phyloP scores from a whole-genome alignment of 768 basidiomycete genomes.

The Collybia sp. region DNA sequence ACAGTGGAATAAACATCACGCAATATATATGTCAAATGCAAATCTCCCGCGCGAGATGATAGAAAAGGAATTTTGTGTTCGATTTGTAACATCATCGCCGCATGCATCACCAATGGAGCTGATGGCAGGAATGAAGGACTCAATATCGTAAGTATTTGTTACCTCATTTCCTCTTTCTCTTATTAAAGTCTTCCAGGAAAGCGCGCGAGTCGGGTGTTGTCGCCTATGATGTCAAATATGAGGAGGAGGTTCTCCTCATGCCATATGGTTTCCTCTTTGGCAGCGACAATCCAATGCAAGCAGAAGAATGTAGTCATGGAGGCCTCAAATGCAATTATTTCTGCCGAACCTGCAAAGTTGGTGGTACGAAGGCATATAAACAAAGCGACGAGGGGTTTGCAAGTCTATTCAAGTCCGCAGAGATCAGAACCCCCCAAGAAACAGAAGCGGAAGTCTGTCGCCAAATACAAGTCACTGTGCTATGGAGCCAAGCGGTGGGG shows the following conservation, averaged over 20 bases:
- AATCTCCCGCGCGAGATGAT: too few relatives aligned
- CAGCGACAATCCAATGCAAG: too few relatives aligned
- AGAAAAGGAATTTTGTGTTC: conserved; percentile 14
- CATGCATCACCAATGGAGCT: conserved; percentile 15
- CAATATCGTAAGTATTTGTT: background rate
- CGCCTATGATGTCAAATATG: conserved; percentile 4
- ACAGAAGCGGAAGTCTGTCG: background rate
- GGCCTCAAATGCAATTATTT: conserved; percentile 25
- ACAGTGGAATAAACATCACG: conserved; percentile 20
- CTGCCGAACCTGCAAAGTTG: too few relatives aligned
- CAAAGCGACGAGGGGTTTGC: conserved; percentile 18
- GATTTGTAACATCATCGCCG: conserved; percentile 14
- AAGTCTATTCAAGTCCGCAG: conserved; percentile 11
- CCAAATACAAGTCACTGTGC: background rate
- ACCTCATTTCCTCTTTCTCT: background rate
- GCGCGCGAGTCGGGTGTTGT: too few relatives aligned
- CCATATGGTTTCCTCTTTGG: conserved; percentile 10
- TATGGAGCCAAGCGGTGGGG: background rate
- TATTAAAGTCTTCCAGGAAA: background rate
- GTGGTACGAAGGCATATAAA: conserved; percentile 21
- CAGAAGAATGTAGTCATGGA: conserved; percentile 28
- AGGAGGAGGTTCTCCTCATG: conserved; percentile 3
- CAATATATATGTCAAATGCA: conserved; percentile 13
- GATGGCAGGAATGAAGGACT: conserved; percentile 7
- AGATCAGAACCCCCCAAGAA: conserved; percentile 1